These are phyloP conservation scores for Zygoascus sp. DNA, from an alignment of 1,139 yeast genomes.

Conservation along the genomic window DNA sequence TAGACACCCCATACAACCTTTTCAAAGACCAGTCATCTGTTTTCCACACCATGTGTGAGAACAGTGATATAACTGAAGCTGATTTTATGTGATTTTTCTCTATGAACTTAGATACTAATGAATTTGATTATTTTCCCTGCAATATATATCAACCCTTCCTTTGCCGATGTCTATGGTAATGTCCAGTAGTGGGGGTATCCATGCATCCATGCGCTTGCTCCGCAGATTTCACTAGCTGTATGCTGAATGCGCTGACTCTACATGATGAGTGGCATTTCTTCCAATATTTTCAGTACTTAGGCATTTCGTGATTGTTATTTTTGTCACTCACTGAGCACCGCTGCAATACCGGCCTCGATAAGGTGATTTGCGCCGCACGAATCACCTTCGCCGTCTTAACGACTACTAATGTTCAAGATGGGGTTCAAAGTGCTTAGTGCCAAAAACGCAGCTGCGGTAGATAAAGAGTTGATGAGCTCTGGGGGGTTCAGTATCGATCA, in stretches of 20 bases:
- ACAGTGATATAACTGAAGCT: constrained; percentile 42
- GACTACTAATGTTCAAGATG: constrained; percentile 3
- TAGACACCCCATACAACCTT: constrained; percentile 43
- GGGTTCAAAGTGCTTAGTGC: constrained; percentile 36
- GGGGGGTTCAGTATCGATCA: constrained; percentile 86
- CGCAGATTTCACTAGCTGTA: not conserved
- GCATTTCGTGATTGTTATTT: no score
- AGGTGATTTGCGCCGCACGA: not conserved
- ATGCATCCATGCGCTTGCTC: no score
- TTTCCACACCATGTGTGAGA: constrained; percentile 56
- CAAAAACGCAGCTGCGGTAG: constrained; percentile 71
- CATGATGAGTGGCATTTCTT: no score
- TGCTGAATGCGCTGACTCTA: no score
- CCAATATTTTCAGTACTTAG: no score
- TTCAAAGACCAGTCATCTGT: constrained; percentile 41
- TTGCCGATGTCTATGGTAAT: no score
- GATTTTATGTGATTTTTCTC: constrained; percentile 8
- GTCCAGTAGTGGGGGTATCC: no score
- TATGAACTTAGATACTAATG: no score
- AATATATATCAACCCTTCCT: no score
- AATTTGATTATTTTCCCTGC: no score
- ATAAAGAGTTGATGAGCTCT: constrained; percentile 79
- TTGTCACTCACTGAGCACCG: no score
- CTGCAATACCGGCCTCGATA: not conserved
- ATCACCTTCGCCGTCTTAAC: not conserved